Percentiles rank a stretch among this genome's conserved stretches.
Evolutionary conservation across 192 early-diverging fungal species (phyloP).

Genomic region (Nowakowskiella sp.): DNA sequence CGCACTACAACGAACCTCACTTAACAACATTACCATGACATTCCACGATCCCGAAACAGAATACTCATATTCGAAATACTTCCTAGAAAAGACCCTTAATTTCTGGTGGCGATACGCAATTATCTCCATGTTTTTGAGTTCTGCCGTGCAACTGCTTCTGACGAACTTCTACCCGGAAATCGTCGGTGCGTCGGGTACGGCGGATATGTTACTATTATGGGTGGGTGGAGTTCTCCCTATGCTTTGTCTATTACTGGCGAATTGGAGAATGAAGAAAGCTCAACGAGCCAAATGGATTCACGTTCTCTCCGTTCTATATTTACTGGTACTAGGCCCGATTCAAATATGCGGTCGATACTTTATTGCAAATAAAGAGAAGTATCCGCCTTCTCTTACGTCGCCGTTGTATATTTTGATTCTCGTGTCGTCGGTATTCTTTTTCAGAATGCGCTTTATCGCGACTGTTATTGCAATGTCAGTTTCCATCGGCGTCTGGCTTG

Average conservation of each 20-base stretch:
- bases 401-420: slow-evolving; percentile 41
- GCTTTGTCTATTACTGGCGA: neutral
- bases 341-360: slow-evolving; percentile 31
- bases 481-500: slow-evolving; percentile 29
- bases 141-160: slow-evolving; percentile 19
- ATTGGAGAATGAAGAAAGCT: slow-evolving; percentile 2
- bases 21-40: slow-evolving; percentile 14
- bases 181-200: neutral
- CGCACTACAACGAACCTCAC: slow-evolving; percentile 19
- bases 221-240: slow-evolving; percentile 7
- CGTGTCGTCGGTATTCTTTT: slow-evolving; percentile 35
- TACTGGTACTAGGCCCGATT: slow-evolving; percentile 34
- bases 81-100: slow-evolving; percentile 12
- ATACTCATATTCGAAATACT: slow-evolving; percentile 19
- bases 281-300: slow-evolving; percentile 23
- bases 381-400: slow-evolving; percentile 25
- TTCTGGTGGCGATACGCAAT: slow-evolving; percentile 22
- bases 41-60: slow-evolving; percentile 25
- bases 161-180: slow-evolving; percentile 3
- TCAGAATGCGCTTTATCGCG: slow-evolving; percentile 35
- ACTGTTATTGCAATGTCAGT: slow-evolving; percentile 24
- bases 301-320: slow-evolving; percentile 21
- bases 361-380: slow-evolving; percentile 9
- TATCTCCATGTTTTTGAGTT: slow-evolving; percentile 15
- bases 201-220: slow-evolving; percentile 1